A percentile compares a stretch with the other conserved stretches of the same genome.
phyloP scores from a whole-genome alignment of 768 basidiomycete species.

The Psilocybe azurescens region DNA sequence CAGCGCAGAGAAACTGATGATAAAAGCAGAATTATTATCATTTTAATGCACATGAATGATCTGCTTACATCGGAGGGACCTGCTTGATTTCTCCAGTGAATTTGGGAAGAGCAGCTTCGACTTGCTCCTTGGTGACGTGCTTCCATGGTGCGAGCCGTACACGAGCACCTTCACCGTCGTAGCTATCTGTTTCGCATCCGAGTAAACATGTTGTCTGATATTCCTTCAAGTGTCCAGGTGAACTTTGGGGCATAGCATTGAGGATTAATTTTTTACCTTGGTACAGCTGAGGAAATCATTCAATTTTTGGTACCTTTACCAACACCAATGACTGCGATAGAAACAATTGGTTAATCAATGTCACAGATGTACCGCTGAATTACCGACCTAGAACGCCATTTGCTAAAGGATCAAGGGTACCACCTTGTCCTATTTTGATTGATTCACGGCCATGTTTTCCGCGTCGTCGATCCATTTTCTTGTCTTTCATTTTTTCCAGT shows the following conservation, averaged over 20 bases:
- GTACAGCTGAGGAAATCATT: constrained; percentile 84
- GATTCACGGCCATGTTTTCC: constrained; percentile 50
- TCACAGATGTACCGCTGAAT: neutral
- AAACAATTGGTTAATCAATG: constrained; percentile 1
- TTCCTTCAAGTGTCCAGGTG: constrained; percentile 59
- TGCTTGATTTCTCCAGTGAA: constrained; percentile 92
- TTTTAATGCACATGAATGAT: constrained; percentile 1
- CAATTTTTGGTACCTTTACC: constrained; percentile 91
- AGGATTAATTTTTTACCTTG: constrained; percentile 62
- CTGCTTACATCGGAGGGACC: constrained; percentile 84
- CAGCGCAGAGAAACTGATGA: constrained; percentile 87
- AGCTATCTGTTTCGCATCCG: constrained; percentile 94
- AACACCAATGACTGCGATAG: constrained; percentile 77
- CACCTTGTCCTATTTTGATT: constrained; percentile 91
- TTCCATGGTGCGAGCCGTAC: constrained; percentile 80
- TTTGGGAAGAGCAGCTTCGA: constrained; percentile 68
- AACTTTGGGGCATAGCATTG: neutral
- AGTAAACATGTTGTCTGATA: constrained; percentile 90
- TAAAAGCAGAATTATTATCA: constrained; percentile 2
- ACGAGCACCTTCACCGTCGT: constrained; percentile 87
- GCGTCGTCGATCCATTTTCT: constrained; percentile 44
- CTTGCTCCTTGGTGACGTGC: constrained; percentile 79
- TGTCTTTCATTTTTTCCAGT: constrained; percentile 55
- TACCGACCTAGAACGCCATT: constrained; percentile 88
- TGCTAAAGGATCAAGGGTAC: constrained; percentile 95